These are phyloP conservation scores for Verticillium nubilum DNA, from an alignment of 2,329 filamentous ascomycete genomes.

Conservation along the genomic window DNA sequence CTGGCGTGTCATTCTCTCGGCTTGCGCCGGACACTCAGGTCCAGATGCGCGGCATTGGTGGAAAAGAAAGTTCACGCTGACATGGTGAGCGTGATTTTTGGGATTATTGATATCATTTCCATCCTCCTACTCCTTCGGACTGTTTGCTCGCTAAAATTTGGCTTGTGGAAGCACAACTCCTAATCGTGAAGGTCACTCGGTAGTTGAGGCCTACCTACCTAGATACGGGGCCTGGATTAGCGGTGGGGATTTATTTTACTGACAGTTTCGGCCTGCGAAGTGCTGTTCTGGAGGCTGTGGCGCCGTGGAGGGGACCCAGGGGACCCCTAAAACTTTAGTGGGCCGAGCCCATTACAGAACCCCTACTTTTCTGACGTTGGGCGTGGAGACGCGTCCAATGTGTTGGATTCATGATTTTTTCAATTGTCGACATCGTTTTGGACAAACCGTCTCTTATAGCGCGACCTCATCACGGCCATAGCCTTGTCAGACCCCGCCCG, in stretches of 20 bases:
- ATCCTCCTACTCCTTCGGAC: too few species aligned
- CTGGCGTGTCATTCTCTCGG: neutral
- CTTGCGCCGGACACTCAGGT: neutral
- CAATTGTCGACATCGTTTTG: too few species aligned
- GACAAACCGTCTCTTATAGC: too few species aligned
- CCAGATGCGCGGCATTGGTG: neutral
- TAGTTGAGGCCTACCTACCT: too few species aligned
- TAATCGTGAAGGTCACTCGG: too few species aligned
- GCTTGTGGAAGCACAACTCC: too few species aligned
- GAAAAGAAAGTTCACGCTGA: neutral
- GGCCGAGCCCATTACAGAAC: neutral
- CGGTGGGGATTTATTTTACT: too few species aligned
- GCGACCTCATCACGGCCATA: too few species aligned
- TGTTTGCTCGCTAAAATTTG: too few species aligned
- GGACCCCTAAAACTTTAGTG: neutral
- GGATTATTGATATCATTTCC: too few species aligned
- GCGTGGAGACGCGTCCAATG: neutral
- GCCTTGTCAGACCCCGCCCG: neutral
- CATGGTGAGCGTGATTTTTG: neutral
- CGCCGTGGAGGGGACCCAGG: neutral
- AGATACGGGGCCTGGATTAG: too few species aligned
- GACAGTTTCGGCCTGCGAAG: neutral
- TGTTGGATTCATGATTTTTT: neutral
- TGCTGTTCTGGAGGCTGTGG: neutral
- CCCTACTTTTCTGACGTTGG: neutral